These are phyloP conservation scores for Trichomonas vaginalis DNA, from an alignment of 208 protist genomes.

Conservation along the genomic window DNA sequence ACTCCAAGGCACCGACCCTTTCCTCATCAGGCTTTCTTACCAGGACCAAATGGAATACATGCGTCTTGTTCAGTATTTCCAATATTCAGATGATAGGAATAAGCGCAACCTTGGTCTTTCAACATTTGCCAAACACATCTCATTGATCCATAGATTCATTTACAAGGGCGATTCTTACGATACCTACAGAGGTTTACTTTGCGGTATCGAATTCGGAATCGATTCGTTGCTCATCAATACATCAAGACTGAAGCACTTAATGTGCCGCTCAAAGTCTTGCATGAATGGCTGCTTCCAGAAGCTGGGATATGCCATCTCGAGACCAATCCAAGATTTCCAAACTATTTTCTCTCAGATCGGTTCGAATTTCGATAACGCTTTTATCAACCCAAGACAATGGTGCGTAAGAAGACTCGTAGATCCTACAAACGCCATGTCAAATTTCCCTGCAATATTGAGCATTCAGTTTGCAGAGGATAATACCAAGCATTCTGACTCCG, in stretches of 20 bases:
- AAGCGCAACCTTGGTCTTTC: neutral
- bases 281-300: slow-evolving; percentile 16
- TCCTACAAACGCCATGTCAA: no score
- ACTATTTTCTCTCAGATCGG: neutral
- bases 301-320: neutral
- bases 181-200: neutral
- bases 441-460: no score
- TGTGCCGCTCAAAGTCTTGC: neutral
- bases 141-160: neutral
- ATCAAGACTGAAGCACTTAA: neutral
- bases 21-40: neutral
- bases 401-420: neutral
- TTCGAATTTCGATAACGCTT: neutral
- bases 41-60: neutral
- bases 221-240: neutral
- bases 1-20: neutral
- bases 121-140: neutral
- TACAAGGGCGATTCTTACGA: neutral
- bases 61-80: neutral
- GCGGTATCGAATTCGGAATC: neutral
- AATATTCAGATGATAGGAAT: neutral
- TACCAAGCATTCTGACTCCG: no score
- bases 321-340: neutral
- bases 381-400: neutral
- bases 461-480: no score